Evolutionary conservation across 2,329 filamentous ascomycete genomes (phyloP).

Genomic region (Rutstroemia sydowiana): DNA sequence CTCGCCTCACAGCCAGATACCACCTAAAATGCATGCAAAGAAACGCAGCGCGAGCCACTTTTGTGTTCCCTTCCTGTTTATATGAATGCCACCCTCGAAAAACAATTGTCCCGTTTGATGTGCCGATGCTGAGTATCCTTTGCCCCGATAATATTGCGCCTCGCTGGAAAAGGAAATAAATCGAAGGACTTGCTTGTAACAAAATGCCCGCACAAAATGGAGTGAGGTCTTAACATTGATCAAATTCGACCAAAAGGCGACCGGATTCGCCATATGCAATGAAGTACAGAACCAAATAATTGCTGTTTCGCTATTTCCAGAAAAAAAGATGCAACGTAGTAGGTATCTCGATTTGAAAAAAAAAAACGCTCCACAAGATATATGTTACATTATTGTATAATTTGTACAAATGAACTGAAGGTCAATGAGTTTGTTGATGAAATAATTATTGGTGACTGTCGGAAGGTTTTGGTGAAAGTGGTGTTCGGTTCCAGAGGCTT

Average conservation of each 20-base stretch:
- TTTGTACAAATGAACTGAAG: conserved; percentile 18
- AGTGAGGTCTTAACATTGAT: neutral
- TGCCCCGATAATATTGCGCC: neutral
- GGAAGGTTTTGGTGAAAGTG: conserved; percentile 24
- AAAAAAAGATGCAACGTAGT: neutral
- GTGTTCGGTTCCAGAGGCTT: conserved; percentile 43
- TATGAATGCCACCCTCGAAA: conserved; percentile 20
- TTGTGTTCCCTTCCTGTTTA: conserved; percentile 27
- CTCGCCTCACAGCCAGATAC: neutral
- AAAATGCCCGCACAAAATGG: neutral
- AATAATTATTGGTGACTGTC: conserved; percentile 15
- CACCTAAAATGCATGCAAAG: conserved; percentile 3
- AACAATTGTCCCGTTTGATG: neutral
- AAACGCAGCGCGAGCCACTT: conserved; percentile 30
- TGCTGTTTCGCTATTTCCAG: conserved; percentile 1
- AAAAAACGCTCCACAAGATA: conserved; percentile 4
- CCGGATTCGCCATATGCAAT: conserved; percentile 9
- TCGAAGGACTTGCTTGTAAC: neutral
- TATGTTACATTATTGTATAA: conserved; percentile 9
- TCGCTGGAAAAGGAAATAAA: neutral
- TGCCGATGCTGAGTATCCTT: neutral
- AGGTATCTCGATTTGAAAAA: neutral
- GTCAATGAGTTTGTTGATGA: conserved; percentile 2
- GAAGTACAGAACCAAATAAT: conserved; percentile 10
- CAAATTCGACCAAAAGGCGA: conserved; percentile 1